Percentiles rank a stretch among this genome's conserved stretches.
These are phyloP conservation scores for Malus hybrid DNA, from an alignment of 331 rosid species.

Conservation along the genomic window DNA sequence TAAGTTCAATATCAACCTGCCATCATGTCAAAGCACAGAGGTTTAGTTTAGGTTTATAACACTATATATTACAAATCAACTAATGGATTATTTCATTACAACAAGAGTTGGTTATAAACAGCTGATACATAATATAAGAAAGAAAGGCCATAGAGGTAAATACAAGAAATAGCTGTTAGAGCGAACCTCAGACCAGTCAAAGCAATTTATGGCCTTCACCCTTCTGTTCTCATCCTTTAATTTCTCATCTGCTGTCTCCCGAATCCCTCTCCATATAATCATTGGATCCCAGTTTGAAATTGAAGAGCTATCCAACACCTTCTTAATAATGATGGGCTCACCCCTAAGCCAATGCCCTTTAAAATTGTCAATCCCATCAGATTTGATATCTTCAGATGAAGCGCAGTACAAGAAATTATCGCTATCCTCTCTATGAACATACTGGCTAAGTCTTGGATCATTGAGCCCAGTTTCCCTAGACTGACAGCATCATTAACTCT, in stretches of 20 bases:
- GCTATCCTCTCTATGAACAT: conserved; percentile 51
- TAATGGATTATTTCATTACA: conserved; percentile 5
- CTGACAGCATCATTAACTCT: conserved; percentile 30
- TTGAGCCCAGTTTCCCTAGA: conserved; percentile 22
- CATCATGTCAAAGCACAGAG: conserved; percentile 21
- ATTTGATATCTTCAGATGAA: conserved; percentile 58
- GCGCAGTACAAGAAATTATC: conserved; percentile 64
- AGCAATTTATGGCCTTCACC: conserved; percentile 81
- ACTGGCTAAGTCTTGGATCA: conserved; percentile 42
- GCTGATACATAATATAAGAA: conserved; percentile 6
- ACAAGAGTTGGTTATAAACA: conserved; percentile 1
- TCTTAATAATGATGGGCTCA: conserved; percentile 68
- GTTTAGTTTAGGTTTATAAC: background rate
- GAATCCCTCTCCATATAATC: conserved; percentile 75
- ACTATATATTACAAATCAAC: conserved; percentile 3
- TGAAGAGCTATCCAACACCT: conserved; percentile 76
- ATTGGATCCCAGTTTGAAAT: conserved; percentile 82
- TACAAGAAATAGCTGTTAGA: background rate
- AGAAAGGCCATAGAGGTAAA: background rate
- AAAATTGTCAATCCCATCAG: conserved; percentile 60
- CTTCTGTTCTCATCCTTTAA: conserved; percentile 57
- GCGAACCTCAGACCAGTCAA: conserved; percentile 80
- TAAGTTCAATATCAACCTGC: conserved; percentile 74
- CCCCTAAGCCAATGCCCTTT: conserved; percentile 87
- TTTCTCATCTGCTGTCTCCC: conserved; percentile 70